Evolutionary conservation across 805 yeast genomes (phyloP).

Genomic region (Nakazawaea sp.): DNA sequence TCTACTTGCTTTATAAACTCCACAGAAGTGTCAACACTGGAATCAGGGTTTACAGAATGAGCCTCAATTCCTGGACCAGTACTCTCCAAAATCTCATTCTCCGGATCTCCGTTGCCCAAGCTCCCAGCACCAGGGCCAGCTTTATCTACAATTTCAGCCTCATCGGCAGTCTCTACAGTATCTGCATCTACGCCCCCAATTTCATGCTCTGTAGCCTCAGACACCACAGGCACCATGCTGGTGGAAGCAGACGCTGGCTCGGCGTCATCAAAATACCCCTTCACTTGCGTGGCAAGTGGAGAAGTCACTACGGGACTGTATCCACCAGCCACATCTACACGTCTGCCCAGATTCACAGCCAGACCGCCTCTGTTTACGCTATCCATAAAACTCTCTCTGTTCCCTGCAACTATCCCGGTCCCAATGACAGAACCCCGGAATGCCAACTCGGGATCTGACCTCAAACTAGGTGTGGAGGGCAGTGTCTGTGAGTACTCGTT

Average conservation of each 20-base stretch:
- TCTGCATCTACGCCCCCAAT: not conserved
- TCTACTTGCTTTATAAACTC: too few species aligned
- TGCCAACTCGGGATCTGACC: not conserved
- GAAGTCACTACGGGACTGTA: slow-evolving; percentile 6
- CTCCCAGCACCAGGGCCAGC: not conserved
- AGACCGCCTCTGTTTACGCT: slow-evolving; percentile 2
- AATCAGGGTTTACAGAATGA: too few species aligned
- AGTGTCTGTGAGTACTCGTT: slow-evolving; percentile 1
- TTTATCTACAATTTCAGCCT: not conserved
- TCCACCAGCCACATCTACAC: slow-evolving; percentile 1
- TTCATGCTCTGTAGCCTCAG: not conserved
- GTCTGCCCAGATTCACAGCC: slow-evolving; percentile 3
- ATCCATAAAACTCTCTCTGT: slow-evolving; percentile 10
- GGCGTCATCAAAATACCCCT: slow-evolving; percentile 6
- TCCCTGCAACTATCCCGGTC: slow-evolving; percentile 8
- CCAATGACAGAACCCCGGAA: slow-evolving; percentile 9
- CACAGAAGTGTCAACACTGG: too few species aligned
- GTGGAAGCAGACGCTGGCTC: too few species aligned
- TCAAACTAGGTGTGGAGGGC: not conserved
- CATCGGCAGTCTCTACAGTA: not conserved
- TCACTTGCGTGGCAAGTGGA: slow-evolving; percentile 1
- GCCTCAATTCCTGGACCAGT: too few species aligned
- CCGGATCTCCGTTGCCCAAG: not conserved
- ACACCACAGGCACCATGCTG: not conserved
- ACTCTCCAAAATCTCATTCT: too few species aligned